Conservation (phyloP, 805 yeast species). For the Candida stauntonica region DNA sequence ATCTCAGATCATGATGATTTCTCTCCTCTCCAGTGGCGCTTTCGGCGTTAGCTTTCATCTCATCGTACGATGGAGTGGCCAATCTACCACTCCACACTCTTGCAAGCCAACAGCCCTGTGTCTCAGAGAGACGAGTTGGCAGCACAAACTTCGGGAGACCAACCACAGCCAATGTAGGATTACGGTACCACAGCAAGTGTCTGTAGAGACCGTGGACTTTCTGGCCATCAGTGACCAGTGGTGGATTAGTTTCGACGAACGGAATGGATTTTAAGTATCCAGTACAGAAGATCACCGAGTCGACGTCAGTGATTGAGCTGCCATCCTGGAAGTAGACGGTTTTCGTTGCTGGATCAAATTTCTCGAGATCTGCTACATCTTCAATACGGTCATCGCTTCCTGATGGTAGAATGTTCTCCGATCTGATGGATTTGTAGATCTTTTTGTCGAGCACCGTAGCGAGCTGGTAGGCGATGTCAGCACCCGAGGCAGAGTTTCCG, state of each 20-base stretch:
- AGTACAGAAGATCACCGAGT: constrained; percentile 62
- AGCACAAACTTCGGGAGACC: constrained; percentile 59
- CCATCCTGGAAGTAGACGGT: constrained; percentile 49
- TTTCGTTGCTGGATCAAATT: constrained; percentile 35
- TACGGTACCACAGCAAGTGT: constrained; percentile 52
- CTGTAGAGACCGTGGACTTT: constrained; percentile 51
- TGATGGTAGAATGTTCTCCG: constrained; percentile 40
- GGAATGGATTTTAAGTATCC: constrained; percentile 71
- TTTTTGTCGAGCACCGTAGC: constrained; percentile 37
- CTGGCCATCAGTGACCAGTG: constrained; percentile 40
- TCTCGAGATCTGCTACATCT: constrained; percentile 40
- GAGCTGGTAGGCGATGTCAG: constrained; percentile 64
- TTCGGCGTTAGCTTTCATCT: constrained; percentile 42
- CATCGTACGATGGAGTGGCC: constrained; percentile 40
- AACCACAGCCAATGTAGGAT: constrained; percentile 61
- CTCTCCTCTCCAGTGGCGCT: constrained; percentile 44
- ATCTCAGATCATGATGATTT: constrained; percentile 47
- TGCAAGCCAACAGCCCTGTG: constrained; percentile 63
- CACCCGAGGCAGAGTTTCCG: constrained; percentile 79
- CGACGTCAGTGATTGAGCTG: constrained; percentile 40
- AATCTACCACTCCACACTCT: constrained; percentile 57
- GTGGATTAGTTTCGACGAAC: constrained; percentile 38
- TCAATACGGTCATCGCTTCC: constrained; percentile 38
- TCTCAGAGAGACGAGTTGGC: constrained; percentile 57
- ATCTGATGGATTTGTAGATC: constrained; percentile 47